Evolutionary conservation across 1,139 yeast genomes (phyloP), one percentile per base, ranked within the genome.

Genomic region (Lodderomyces margitis): DNA sequence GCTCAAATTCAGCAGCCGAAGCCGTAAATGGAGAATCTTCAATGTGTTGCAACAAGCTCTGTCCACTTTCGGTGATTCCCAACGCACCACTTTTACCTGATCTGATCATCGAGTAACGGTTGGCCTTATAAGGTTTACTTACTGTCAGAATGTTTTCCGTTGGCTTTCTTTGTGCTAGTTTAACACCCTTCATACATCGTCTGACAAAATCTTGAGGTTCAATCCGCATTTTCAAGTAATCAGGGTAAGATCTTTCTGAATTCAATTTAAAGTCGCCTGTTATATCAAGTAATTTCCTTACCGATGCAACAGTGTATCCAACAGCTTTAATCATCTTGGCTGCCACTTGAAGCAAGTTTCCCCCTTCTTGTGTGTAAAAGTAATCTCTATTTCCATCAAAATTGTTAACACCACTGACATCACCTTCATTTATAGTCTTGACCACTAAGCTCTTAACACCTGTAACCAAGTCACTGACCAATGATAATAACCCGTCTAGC

Each of bases 201-300:
- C 67, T 70, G 27, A 84, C 74, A 55, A 85, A 84, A n/a, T 71
- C 75, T 12, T 69, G 74, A 0, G 89, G 82, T n/a, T 80, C 74
- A 5, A 84, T 72, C 46, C 72, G 69, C 64, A 81, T 75, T 32
- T 60, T 61, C 7, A 74, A 58, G 50, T 87, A 87, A 57, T 88
- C 89, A 1, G 92, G 87, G 55, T 87, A 87, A 23, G 81, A 72
- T 50, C 94, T 70, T 40, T 79, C 82, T 2, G 73, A 59, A 27
- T 83, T 80, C 42, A 88, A 65, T 53, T 78, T 79, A 60, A 87
- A 86, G 56, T 87, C 94, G 19, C 94, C 91, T 17, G 84, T 78
- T 32, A 78, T 61, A 19, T 78, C 76, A 33, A 63, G 64, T 41
- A 65, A 60, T 48, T 58, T 68, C 48, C 64, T 58, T 27, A 72